Base-by-base conservation (phyloP, 305 asterid genomes). In the Ilex paraguariensis region DNA sequence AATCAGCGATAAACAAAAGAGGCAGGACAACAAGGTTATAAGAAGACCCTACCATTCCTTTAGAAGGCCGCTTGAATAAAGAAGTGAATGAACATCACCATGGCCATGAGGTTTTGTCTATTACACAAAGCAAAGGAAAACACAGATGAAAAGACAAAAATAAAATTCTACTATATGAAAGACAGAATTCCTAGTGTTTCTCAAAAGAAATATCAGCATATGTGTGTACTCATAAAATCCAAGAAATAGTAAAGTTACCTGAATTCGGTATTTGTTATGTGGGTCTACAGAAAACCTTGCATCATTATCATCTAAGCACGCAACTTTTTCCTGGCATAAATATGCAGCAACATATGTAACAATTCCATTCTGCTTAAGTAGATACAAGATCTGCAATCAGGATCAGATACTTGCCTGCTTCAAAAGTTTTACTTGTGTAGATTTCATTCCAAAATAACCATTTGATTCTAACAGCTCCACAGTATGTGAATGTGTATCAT, bases 51-150 rank as follows among this genome's bases (percentile, higher is more conserved):
- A 93, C 99, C 97, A 93, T 64, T 70, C 84, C 73, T 82, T 86
- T 60, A 93, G 96, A 81, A 87, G 84, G 60, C 97, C 97, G 59
- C 82, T 86, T 57, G 97, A 87, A 76, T 84, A 90, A 54, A 93
- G 95, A 83, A 93, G 96, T 45, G 97, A 84, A 79, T 93, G 99
- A 76, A 93, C 95, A 70, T 93, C 99, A 61, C 99, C 99, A 75
- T 93, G 99, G 68, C 99, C 99, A 69, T 93, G 99, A 68, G 99
- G 99, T 78, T 93, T 93, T 73, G 96, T 93, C 99, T 93, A 72
- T 17, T 72, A 65, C 65, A 60, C 55, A 77, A 61, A 15, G 67
- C 40, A 33, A 50, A 63, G 42, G 36, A 77, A 61, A 15, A 65
- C 40, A 33, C 55, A 63, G 42, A 32, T 9, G 53, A 31, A 45